phyloP scores from a whole-genome alignment of 2,329 filamentous ascomycete genomes.

The Penicillium thymicola region DNA sequence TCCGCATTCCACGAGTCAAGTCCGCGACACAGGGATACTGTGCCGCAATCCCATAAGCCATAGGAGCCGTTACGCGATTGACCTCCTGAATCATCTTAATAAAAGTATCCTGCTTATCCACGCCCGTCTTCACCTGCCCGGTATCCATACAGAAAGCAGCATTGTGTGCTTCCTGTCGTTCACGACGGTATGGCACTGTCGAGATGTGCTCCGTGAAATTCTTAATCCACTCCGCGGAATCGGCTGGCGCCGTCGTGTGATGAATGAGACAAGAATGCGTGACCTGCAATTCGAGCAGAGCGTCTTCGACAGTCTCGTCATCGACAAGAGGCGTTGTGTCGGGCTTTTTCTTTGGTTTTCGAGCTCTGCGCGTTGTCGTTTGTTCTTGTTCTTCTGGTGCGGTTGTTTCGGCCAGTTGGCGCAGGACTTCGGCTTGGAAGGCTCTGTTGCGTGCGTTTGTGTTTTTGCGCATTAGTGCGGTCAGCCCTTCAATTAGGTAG shows the following conservation, averaged over 20 bases:
- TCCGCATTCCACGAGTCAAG: slow-evolving; percentile 59
- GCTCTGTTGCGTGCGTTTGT: slow-evolving; percentile 64
- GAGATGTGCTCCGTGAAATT: slow-evolving; percentile 76
- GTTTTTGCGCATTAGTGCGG: slow-evolving; percentile 65
- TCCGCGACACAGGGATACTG: slow-evolving; percentile 58
- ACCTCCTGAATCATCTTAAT: slow-evolving; percentile 74
- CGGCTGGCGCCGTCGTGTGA: slow-evolving; percentile 58
- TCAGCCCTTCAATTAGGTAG: slow-evolving; percentile 70
- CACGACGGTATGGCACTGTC: slow-evolving; percentile 65
- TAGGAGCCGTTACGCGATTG: slow-evolving; percentile 65
- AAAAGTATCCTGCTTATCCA: slow-evolving; percentile 64
- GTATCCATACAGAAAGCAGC: slow-evolving; percentile 72
- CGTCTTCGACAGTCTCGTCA: slow-evolving; percentile 68
- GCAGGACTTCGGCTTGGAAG: slow-evolving; percentile 63
- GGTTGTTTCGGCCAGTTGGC: slow-evolving; percentile 41
- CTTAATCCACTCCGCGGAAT: slow-evolving; percentile 70
- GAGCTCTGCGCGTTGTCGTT: slow-evolving; percentile 18
- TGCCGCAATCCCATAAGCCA: slow-evolving; percentile 66
- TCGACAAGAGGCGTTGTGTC: slow-evolving; percentile 53
- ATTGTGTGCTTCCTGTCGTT: slow-evolving; percentile 48
- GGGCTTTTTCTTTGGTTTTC: slow-evolving; percentile 42
- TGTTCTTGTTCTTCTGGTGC: slow-evolving; percentile 24
- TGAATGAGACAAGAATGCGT: slow-evolving; percentile 65
- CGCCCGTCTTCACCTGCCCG: slow-evolving; percentile 70
- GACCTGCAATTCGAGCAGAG: slow-evolving; percentile 67